Evolutionary conservation across 75 land plant genomes (phyloP), one percentile per base, ranked within the genome.

Genomic region (Adiantum capillusveneris): DNA sequence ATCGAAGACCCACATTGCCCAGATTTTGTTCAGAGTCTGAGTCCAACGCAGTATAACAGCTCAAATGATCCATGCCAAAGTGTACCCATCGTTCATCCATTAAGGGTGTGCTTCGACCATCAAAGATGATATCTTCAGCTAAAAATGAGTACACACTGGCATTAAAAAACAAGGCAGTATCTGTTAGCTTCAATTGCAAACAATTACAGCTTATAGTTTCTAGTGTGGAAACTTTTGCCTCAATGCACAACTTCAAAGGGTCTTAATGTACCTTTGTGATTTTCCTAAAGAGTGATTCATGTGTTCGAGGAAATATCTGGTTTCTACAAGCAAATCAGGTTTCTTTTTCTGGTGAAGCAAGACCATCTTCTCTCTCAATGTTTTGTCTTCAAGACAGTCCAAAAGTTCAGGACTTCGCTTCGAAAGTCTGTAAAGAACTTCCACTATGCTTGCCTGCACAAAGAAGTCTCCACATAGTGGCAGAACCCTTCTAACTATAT

Each of bases 391-490:
- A 6, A 68, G 16, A 6, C 21, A 20, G 26, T 68, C 62, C 3
- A 68, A 42, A n/a, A 59, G 25, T 26, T 60, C 21, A 14, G 27
- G 18, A 14, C 52, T 28, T 41, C 44, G 20, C 51, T 44, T 68
- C 17, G 64, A 46, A 13, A 68, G 46, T 42, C 71, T 29, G 25
- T 58, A 60, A 1, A 60, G 19, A 17, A 60, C 60, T 50, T 68
- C 71, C 19, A 66, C 17, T 28, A 51, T 58, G 31, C 71, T 68
- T 19, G 71, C 71, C 37, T 68, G 71, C 49, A 68, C 36, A 14
- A 63, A 66, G 26, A 68, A 68, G 31, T 68, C 71, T 26, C 71
- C 71, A 49, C 71, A 68, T 25, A 37, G 59, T 17, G 71, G 71
- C 9, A 68, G 64, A 31, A 59, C 30, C 25, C 14, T 9, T 34